These are phyloP conservation scores for Cordyceps fumosorosea DNA, from an alignment of 2,329 filamentous ascomycete species.

Conservation along the genomic window DNA sequence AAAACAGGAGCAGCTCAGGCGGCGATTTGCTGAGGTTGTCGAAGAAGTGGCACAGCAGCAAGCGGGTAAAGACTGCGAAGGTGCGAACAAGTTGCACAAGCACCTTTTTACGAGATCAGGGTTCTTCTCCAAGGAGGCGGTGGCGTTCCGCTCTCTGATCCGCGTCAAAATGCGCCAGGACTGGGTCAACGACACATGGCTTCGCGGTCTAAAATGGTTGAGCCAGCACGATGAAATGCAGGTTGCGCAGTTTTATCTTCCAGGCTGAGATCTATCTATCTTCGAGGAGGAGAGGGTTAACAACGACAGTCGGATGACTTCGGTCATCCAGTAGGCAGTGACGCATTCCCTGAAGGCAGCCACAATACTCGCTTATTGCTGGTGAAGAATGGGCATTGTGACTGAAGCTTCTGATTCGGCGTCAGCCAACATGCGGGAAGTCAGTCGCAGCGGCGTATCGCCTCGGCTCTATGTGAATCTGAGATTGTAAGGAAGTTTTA, in stretches of 20 bases:
- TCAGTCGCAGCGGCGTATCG: too few species aligned
- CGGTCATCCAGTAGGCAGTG: too few species aligned
- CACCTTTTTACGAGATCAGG: background rate
- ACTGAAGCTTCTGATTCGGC: too few species aligned
- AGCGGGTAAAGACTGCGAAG: background rate
- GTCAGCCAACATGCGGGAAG: too few species aligned
- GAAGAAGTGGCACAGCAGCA: background rate
- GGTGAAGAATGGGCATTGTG: too few species aligned
- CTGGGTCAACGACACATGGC: background rate
- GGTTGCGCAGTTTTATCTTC: background rate
- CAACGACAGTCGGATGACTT: too few species aligned
- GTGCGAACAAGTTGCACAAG: background rate
- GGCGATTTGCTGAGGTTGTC: slow-evolving; percentile 1
- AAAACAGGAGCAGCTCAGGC: background rate
- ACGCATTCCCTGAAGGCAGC: too few species aligned
- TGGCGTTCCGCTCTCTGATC: slow-evolving; percentile 5
- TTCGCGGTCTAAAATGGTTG: slow-evolving; percentile 2
- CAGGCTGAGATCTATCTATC: too few species aligned
- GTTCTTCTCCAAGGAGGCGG: slow-evolving; percentile 1
- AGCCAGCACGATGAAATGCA: background rate
- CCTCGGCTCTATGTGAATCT: background rate
- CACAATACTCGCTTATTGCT: too few species aligned
- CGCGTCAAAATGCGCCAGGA: background rate
- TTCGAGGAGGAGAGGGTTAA: too few species aligned
- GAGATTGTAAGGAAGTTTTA: slow-evolving; percentile 2